Conservation (phyloP, 2,329 filamentous ascomycete species). For the Pseudogymnoascus sp. region DNA sequence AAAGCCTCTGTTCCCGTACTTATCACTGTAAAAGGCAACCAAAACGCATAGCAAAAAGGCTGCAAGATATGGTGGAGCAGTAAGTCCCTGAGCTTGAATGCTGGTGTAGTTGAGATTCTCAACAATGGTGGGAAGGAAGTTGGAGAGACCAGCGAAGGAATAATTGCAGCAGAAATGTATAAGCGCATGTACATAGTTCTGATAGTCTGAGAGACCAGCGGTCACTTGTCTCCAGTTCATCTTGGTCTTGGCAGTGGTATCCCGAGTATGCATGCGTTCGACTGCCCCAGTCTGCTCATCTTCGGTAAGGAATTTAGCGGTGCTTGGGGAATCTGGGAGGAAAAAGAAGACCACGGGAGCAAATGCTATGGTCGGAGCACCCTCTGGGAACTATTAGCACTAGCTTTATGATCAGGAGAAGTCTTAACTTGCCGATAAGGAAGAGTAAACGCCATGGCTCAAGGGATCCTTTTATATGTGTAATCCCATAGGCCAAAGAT, state of each 20-base stretch:
- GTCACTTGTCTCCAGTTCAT: constrained; percentile 32
- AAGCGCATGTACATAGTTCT: constrained; percentile 33
- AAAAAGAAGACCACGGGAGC: constrained; percentile 29
- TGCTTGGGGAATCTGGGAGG: constrained; percentile 30
- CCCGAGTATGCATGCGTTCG: constrained; percentile 21
- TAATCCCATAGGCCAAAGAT: constrained; percentile 32
- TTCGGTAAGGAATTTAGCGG: constrained; percentile 27
- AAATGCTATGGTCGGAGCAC: constrained; percentile 28
- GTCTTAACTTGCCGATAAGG: constrained; percentile 18
- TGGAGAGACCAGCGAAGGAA: constrained; percentile 36
- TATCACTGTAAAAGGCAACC: constrained; percentile 33
- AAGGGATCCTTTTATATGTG: constrained; percentile 25
- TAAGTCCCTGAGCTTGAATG: constrained; percentile 37
- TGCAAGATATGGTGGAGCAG: constrained; percentile 37
- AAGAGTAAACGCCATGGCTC: constrained; percentile 31
- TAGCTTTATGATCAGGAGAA: constrained; percentile 11
- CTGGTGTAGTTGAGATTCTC: constrained; percentile 36
- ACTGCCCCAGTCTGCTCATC: constrained; percentile 26
- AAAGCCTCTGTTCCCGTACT: constrained; percentile 32
- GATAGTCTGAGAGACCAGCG: constrained; percentile 33
- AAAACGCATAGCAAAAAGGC: constrained; percentile 33
- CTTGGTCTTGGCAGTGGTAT: constrained; percentile 26
- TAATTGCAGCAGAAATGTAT: constrained; percentile 38
- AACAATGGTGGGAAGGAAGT: constrained; percentile 39
- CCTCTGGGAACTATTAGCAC: constrained; percentile 19